phyloP scores from a whole-genome alignment of 2,329 filamentous ascomycete species.

The Madurella mycetomatis region DNA sequence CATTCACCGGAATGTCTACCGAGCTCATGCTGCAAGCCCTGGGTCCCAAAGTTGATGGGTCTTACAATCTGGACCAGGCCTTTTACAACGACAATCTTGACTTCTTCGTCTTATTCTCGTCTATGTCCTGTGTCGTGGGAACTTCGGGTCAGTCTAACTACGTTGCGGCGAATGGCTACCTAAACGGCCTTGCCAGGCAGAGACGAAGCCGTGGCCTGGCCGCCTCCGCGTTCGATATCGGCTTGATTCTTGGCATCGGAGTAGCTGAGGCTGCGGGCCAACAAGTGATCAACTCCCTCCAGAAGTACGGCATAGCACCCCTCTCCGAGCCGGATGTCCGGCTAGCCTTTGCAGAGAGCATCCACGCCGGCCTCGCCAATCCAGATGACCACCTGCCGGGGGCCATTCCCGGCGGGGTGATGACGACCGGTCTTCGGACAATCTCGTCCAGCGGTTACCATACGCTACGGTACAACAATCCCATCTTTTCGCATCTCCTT shows the following conservation, averaged over 20 bases:
- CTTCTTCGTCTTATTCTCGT: slow-evolving; percentile 28
- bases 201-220: slow-evolving; percentile 12
- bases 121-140: neutral
- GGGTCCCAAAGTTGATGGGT: slow-evolving; percentile 33
- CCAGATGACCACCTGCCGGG: no score
- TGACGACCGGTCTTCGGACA: slow-evolving; percentile 16
- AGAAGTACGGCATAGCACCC: no score
- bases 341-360: no score
- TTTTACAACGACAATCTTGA: slow-evolving; percentile 31
- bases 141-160: slow-evolving; percentile 16
- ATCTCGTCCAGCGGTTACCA: slow-evolving; percentile 17
- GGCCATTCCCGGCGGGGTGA: no score
- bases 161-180: slow-evolving; percentile 30
- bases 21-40: slow-evolving; percentile 23
- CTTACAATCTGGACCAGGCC: slow-evolving; percentile 28
- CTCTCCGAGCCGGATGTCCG: no score
- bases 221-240: slow-evolving; percentile 14
- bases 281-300: no score
- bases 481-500: no score
- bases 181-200: slow-evolving; percentile 33
- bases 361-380: no score
- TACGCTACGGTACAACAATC: no score
- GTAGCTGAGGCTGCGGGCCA: no score
- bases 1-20: slow-evolving; percentile 24
- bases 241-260: no score